Evolutionary conservation across 148 eudicot genomes (phyloP).

Genomic region (Spergularia marina): DNA sequence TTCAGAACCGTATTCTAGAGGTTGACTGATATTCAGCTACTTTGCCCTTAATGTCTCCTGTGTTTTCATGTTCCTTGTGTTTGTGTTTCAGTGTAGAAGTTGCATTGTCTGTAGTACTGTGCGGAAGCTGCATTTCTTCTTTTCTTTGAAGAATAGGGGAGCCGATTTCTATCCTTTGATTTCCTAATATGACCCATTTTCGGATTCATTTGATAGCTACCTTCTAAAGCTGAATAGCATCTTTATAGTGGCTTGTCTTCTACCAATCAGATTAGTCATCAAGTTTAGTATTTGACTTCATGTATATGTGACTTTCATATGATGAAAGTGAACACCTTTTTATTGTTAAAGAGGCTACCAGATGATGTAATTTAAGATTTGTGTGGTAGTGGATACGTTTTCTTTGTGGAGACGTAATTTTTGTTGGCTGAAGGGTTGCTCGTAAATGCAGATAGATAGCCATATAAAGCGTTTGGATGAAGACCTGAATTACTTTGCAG

Average conservation of each 20-base stretch:
- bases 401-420: neutral
- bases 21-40: no score
- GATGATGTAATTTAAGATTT: neutral
- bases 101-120: neutral
- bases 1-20: no score
- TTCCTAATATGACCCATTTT: neutral
- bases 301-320: no score
- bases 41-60: no score
- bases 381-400: neutral
- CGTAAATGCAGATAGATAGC: slow-evolving; percentile 81
- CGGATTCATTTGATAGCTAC: neutral
- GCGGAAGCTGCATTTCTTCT: neutral
- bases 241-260: neutral
- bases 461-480: slow-evolving; percentile 96
- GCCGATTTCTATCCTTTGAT: neutral
- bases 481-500: slow-evolving; percentile 90
- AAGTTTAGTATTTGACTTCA: no score
- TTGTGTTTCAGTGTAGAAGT: no score
- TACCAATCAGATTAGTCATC: neutral
- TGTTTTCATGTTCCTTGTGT: no score
- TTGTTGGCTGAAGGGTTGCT: slow-evolving; percentile 12
- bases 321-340: neutral
- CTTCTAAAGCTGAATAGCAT: neutral
- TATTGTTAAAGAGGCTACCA: neutral
- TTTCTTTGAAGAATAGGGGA: neutral